phyloP scores from a whole-genome alignment of 2,329 filamentous ascomycete species.

The Penicillium sp. region DNA sequence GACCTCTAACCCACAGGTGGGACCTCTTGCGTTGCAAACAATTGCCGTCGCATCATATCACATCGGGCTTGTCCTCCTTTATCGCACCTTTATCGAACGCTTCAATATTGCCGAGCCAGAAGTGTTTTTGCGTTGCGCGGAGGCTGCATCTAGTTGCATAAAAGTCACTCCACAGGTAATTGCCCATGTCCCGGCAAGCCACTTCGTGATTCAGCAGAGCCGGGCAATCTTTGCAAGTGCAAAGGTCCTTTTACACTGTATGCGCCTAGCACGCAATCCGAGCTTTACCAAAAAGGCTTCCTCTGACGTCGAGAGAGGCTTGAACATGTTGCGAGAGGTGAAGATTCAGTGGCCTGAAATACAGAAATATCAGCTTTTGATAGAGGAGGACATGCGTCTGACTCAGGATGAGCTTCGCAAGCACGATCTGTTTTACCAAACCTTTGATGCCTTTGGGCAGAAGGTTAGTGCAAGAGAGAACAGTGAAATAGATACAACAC shows the following conservation, averaged over 20 bases:
- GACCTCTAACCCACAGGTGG: not conserved
- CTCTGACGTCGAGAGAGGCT: not conserved
- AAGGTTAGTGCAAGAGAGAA: not conserved
- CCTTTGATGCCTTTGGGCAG: not conserved
- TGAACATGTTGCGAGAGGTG: not conserved
- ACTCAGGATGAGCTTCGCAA: not conserved
- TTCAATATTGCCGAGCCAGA: not conserved
- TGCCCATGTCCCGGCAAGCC: not conserved
- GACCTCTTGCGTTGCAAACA: not conserved
- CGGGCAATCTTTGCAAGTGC: not conserved
- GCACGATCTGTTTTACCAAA: not conserved
- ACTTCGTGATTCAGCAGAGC: not conserved
- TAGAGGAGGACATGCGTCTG: not conserved
- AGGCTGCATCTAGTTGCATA: not conserved
- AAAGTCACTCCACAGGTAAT: not conserved
- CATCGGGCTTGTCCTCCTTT: not conserved
- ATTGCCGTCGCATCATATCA: not conserved
- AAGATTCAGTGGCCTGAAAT: conserved; percentile 1
- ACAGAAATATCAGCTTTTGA: not conserved
- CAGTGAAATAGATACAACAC: not conserved
- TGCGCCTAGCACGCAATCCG: not conserved
- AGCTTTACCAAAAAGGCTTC: not conserved
- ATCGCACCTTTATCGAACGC: not conserved
- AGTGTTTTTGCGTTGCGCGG: not conserved
- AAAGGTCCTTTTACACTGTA: not conserved